Percentiles rank a stretch among this genome's conserved stretches.
These are phyloP conservation scores for Exophiala calicioides DNA, from an alignment of 2,329 filamentous ascomycete genomes.

Conservation along the genomic window DNA sequence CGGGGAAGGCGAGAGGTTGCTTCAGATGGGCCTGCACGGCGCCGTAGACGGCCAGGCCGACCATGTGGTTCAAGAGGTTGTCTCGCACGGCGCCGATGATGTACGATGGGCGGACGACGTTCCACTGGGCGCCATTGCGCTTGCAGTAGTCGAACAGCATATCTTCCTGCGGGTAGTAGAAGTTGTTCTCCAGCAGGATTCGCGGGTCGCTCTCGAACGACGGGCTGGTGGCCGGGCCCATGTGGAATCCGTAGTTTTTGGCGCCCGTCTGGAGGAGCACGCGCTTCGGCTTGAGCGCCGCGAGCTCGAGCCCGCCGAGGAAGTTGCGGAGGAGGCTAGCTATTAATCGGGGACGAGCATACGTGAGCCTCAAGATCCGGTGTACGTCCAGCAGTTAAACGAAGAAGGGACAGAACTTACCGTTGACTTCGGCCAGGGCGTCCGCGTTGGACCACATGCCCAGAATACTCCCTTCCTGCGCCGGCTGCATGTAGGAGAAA, in stretches of 20 bases:
- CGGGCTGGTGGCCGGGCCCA: slow-evolving; percentile 47
- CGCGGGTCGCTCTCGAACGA: slow-evolving; percentile 49
- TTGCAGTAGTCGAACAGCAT: slow-evolving; percentile 45
- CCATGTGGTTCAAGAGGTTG: slow-evolving; percentile 52
- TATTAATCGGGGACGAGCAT: no score
- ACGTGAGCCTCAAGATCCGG: no score
- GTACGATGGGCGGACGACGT: slow-evolving; percentile 49
- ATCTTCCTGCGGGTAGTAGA: slow-evolving; percentile 59
- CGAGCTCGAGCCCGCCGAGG: slow-evolving; percentile 44
- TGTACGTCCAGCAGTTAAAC: no score
- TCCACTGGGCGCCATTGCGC: slow-evolving; percentile 43
- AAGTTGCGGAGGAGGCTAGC: slow-evolving; percentile 49
- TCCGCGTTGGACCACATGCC: slow-evolving; percentile 53
- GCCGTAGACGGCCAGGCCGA: slow-evolving; percentile 53
- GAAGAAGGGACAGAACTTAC: neutral
- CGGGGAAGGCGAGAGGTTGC: slow-evolving; percentile 47
- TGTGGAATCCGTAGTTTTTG: slow-evolving; percentile 54
- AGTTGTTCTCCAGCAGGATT: slow-evolving; percentile 49
- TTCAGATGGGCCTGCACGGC: slow-evolving; percentile 46
- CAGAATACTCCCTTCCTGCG: slow-evolving; percentile 41
- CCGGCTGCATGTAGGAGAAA: slow-evolving; percentile 54
- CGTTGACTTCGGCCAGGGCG: slow-evolving; percentile 50
- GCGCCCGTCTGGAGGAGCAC: slow-evolving; percentile 54
- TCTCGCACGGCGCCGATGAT: slow-evolving; percentile 53
- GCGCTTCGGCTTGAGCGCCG: slow-evolving; percentile 45